phyloP scores from a whole-genome alignment of 805 yeast species.

The Ogataea corticis region DNA sequence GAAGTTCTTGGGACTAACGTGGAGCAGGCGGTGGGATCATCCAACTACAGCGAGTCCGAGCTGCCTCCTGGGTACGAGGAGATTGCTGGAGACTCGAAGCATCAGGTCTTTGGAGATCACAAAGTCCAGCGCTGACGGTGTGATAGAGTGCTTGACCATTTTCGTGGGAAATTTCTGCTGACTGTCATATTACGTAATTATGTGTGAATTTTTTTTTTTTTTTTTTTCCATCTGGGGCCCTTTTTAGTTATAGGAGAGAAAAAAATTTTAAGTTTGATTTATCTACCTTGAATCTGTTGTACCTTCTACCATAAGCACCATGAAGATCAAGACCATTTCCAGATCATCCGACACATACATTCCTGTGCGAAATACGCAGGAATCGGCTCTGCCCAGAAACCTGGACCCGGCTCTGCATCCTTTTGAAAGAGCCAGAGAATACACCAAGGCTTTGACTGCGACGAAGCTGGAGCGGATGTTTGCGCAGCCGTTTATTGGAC shows the following conservation, averaged over 20 bases:
- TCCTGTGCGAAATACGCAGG: constrained; percentile 89
- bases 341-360: constrained; percentile 90
- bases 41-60: constrained; percentile 4
- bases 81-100: constrained; percentile 9
- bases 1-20: not conserved
- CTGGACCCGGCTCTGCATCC: constrained; percentile 94
- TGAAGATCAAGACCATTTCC: constrained; percentile 87
- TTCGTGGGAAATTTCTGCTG: no score
- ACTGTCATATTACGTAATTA: not conserved
- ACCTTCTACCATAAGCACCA: constrained; percentile 17
- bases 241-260: no score
- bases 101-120: constrained; percentile 24
- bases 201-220: constrained; percentile 2
- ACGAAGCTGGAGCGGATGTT: constrained; percentile 95
- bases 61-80: constrained; percentile 27
- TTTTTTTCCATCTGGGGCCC: not conserved
- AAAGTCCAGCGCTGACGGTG: constrained; percentile 20
- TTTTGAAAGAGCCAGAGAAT: constrained; percentile 95
- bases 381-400: constrained; percentile 83
- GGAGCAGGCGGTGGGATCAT: constrained; percentile 8
- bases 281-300: no score
- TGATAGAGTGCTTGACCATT: no score
- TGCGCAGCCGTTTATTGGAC: constrained; percentile 96
- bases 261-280: no score
- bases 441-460: constrained; percentile 91